Evolutionary conservation across 2,329 filamentous ascomycete genomes (phyloP), one percentile per base, ranked within the genome.

Genomic region (Neonectria punicea): DNA sequence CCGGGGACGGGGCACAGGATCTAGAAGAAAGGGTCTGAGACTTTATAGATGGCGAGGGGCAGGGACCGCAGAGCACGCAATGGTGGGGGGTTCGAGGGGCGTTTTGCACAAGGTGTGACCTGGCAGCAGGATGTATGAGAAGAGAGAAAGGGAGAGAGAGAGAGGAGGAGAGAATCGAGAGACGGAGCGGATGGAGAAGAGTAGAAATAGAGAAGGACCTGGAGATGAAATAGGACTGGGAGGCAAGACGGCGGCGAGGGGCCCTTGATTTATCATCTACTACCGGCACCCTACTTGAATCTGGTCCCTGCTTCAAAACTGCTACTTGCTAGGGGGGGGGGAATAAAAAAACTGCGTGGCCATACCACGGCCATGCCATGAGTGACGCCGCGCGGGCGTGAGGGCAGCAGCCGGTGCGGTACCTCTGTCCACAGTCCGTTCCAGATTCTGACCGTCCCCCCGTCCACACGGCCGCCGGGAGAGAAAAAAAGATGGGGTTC

Each of bases 41-140:
- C 47, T 65, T 65, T 61, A 66, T 62, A 20, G 50, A 53, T 39
- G 39, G 59, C 67, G 64, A 66, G 60, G 64, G 61, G 57, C 50
- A 58, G 60, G 34, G n/a, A 30, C 53, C 58, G 61, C 44, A 65
- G 65, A 73, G 75, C 74, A 77, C 75, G 75, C 76, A 78, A 78
- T 78, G 70, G 74, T 73, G 70, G 73, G 73, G 70, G 74, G 67
- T 56, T 47, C 67, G 58, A 66, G 68, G 65, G 73, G 69, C 62
- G 70, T 43, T 43, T 11, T 34, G 65, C 46, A 66, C 64, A 54
- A 53, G 56, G 62, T 61, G 61, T 64, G 69, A 67, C 36, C 60
- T 39, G 39, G 53, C 34, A 60, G 49, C 61, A 51, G 58, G 34
- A 57, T 36, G 30, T 28, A 34, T 25, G 60, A 65, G 36, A 51